Conservation (phyloP, 1,284 basidiomycete species). For the Leccinum solheimii region DNA sequence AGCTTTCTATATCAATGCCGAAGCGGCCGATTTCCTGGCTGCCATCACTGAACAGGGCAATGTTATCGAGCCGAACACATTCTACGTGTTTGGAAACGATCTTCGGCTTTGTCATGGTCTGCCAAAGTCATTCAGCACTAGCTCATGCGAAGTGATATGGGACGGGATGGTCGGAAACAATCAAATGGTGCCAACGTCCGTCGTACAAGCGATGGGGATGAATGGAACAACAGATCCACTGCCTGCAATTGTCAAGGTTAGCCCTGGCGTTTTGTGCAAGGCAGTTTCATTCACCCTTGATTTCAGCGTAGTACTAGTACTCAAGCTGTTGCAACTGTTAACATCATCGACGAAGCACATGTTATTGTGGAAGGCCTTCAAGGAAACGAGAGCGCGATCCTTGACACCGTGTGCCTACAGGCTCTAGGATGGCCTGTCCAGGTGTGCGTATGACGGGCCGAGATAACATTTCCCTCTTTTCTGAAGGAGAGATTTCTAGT, state of each 20-base stretch:
- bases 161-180: conserved; percentile 30
- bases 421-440: conserved; percentile 67
- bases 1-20: conserved; percentile 64
- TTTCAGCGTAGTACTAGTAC: conserved; percentile 3
- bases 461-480: not conserved
- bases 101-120: conserved; percentile 62
- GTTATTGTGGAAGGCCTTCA: conserved; percentile 49
- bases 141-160: conserved; percentile 59
- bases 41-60: conserved; percentile 52
- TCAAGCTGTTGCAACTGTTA: conserved; percentile 4
- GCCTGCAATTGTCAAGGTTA: conserved; percentile 6
- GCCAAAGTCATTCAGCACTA: conserved; percentile 47
- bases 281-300: conserved; percentile 5
- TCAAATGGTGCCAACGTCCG: not conserved
- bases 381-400: conserved; percentile 34
- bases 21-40: conserved; percentile 54
- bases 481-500: conserved; percentile 37
- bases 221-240: not conserved
- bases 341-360: conserved; percentile 36
- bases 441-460: conserved; percentile 39
- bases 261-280: not conserved
- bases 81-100: conserved; percentile 51
- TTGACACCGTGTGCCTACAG: conserved; percentile 52
- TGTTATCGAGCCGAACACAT: conserved; percentile 45
- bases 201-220: not conserved